Base-by-base conservation (phyloP, 495 filamentous ascomycete genomes). In the Aspergillus sparsus region DNA sequence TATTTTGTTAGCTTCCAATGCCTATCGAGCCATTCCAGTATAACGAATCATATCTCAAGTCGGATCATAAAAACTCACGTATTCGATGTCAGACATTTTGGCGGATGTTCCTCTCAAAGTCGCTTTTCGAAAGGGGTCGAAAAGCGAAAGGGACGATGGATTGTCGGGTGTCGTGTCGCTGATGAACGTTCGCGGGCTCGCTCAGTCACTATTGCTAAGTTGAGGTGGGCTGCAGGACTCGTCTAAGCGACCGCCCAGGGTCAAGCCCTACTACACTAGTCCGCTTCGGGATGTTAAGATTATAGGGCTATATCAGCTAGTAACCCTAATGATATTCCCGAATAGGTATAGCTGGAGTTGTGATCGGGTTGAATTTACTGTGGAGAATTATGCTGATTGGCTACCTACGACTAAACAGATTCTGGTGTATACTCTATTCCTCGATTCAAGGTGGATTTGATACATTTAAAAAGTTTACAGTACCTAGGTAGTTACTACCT, bases 1-100 rank as follows among this genome's bases (percentile, higher is more conserved):
- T 47, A 21, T 10, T 15, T 57, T 49, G 71, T 85, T 71, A 85
- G 82, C 21, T 45, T 55, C 39, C 54, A 10, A n/a, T n/a, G n/a
- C n/a, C 8, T 1, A 15, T 46, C 39, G 35, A 36, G 18, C 8
- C 55, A 62, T 57, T 55, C 9, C 16, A 53, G 21, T 27, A 27
- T 27, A 3, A 27, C 21, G 21, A 27, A 27, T 27, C 3, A 27
- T 55, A 36, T n/a, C 46, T 55, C 50, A 5, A 16, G 12, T 47
- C 35, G 45, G 33, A 47, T 36, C n/a, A 7, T 27, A 53, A 55
- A 50, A 18, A 90, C 90, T 80, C 83, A 93, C 91, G 84, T 96
- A 96, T 81, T 92, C 89, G 70, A 69, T 70, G 82, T 96, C 92
- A 85, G 92, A 92, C 92, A 96, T 96, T 83, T 81, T 93, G 85